Evolutionary conservation across 257 asterid species (phyloP), one percentile per base, ranked within the genome.

Genomic region (Penstemon eatonii): DNA sequence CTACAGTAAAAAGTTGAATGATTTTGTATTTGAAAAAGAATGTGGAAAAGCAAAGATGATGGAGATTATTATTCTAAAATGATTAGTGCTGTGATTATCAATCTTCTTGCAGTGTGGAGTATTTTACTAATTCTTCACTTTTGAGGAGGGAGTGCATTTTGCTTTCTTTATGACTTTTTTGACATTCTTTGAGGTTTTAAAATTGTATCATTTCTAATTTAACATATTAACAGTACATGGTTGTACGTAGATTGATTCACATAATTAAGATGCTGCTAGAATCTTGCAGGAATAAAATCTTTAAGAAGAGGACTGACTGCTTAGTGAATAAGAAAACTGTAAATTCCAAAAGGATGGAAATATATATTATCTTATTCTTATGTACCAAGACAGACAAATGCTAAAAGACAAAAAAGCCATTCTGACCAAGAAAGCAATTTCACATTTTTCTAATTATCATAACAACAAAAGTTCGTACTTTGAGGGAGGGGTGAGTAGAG

Each of bases 31-130:
- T 49, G 72, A 60, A 59, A 52, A 57, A 41, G 46, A n/a, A 33
- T 72, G 60, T 70, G 53, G 25, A 53, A 33, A 44, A 72, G 52
- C 52, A 37, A 53, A 69, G 87, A 86, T 88, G 90, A 86, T 89
- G 92, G 92, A 80, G 65, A 78, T 77, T 83, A 87, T 89, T 82
- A 89, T 89, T 87, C 84, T 75, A 78, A 85, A 85, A 89, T 89
- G 89, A 86, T 86, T 86, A 82, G 79, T 78, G 76, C 19, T 52
- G 65, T 53, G 33, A 53, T 25, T 25, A 25, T 25, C 33, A 25
- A 25, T 25, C 33, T 25, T 25, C 33, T 25, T 25, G 33, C 33
- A 25, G 42, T 41, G 39, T 66, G 4, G n/a, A n/a, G n/a, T 39
- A 60, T 60, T 9, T 25, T 52, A 13, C 41, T 69, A 46, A 52